A percentile compares a stretch with the other conserved stretches of the same genome.
Evolutionary conservation across 257 asterid genomes (phyloP).

Genomic region (Penstemon newberryi): DNA sequence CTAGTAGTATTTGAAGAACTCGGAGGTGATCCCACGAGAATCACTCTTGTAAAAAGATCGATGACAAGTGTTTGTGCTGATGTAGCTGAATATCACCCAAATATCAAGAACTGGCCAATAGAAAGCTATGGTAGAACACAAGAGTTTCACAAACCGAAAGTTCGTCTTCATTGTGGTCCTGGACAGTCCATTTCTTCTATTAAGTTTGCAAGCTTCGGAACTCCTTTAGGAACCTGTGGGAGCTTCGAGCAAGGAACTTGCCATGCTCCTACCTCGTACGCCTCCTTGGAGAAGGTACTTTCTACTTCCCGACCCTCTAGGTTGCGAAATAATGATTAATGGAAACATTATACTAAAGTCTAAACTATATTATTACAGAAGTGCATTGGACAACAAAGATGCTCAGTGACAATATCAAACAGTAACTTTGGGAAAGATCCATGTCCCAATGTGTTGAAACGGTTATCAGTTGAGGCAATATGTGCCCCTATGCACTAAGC

Average conservation of each 20-base stretch:
- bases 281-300: constrained; percentile 67
- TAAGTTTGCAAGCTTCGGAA: constrained; percentile 97
- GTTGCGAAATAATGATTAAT: neutral
- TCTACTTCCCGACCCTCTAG: neutral
- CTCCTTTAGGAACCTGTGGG: constrained; percentile 89
- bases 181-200: constrained; percentile 76
- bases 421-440: constrained; percentile 81
- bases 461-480: constrained; percentile 82
- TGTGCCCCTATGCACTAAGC: constrained; percentile 49
- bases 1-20: constrained; percentile 90
- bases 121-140: constrained; percentile 65
- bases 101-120: constrained; percentile 72
- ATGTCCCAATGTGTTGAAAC: constrained; percentile 72
- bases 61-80: constrained; percentile 77
- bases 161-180: constrained; percentile 64
- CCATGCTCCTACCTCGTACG: constrained; percentile 70
- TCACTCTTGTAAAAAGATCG: constrained; percentile 71
- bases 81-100: constrained; percentile 85
- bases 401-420: constrained; percentile 73
- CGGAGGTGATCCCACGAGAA: constrained; percentile 83
- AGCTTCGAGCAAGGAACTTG: constrained; percentile 83
- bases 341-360: neutral
- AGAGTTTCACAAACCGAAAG: constrained; percentile 67
- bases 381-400: constrained; percentile 69
- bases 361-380: constrained; percentile 45